Percentiles rank a stretch among this genome's conserved stretches.
phyloP scores from a whole-genome alignment of 2,329 filamentous ascomycete genomes.

The Colletotrichum cuscutae region DNA sequence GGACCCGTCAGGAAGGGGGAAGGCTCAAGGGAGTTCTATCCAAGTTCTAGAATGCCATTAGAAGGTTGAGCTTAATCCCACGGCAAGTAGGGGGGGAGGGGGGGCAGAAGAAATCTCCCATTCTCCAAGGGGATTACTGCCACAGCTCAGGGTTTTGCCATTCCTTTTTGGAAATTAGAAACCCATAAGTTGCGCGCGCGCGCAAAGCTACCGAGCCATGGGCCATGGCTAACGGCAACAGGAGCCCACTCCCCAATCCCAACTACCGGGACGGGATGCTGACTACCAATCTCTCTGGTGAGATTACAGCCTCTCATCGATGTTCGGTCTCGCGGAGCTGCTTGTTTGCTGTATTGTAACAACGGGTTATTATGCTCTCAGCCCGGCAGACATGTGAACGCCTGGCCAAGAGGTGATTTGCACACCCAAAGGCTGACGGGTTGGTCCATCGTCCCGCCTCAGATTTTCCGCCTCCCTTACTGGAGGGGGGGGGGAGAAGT shows the following conservation, averaged over 20 bases:
- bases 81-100: background rate
- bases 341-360: background rate
- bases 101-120: background rate
- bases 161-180: background rate
- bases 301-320: background rate
- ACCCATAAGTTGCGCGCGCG: background rate
- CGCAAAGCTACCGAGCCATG: background rate
- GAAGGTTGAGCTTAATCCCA: background rate
- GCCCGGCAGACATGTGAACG: background rate
- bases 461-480: background rate
- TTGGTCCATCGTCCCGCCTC: too few relatives aligned
- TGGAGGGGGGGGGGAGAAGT: background rate
- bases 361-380: background rate
- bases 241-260: too few relatives aligned
- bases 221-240: background rate
- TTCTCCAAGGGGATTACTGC: background rate
- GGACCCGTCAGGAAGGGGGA: background rate
- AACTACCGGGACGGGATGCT: background rate
- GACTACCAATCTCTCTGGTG: background rate
- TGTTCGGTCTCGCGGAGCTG: background rate
- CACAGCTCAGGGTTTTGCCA: background rate
- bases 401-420: too few relatives aligned
- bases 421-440: too few relatives aligned
- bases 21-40: background rate
- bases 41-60: background rate